A percentile compares a stretch with the other conserved stretches of the same genome.
These are phyloP conservation scores for Coffea humblotiana DNA, from an alignment of 305 asterid genomes.

Conservation along the genomic window DNA sequence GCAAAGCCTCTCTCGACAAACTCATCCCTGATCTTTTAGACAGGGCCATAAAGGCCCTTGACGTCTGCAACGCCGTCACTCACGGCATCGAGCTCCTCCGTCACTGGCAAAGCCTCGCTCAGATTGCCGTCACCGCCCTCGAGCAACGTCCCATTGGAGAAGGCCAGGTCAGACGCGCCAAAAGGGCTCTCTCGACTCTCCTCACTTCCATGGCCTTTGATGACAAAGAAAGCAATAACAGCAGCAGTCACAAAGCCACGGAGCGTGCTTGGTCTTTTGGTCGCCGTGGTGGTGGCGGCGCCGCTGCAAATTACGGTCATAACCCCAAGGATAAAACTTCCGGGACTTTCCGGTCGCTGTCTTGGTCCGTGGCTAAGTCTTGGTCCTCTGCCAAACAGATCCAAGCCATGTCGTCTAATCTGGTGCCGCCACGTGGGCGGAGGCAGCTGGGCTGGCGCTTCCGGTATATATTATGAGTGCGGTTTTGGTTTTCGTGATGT, in stretches of 20 bases:
- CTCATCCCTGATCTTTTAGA: slow-evolving; percentile 68
- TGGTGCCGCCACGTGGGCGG: slow-evolving; percentile 72
- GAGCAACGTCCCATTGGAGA: slow-evolving; percentile 62
- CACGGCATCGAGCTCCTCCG: slow-evolving; percentile 68
- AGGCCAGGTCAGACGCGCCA: slow-evolving; percentile 74
- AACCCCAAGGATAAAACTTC: slow-evolving; percentile 31
- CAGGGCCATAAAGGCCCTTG: slow-evolving; percentile 70
- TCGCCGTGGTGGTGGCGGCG: slow-evolving; percentile 41
- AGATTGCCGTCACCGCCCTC: slow-evolving; percentile 57
- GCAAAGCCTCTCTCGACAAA: slow-evolving; percentile 72
- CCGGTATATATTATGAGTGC: slow-evolving; percentile 66
- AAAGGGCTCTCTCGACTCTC: slow-evolving; percentile 56
- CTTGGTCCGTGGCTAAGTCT: slow-evolving; percentile 66
- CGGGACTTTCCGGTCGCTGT: slow-evolving; percentile 55
- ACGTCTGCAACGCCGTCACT: slow-evolving; percentile 72
- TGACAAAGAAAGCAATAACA: slow-evolving; percentile 47
- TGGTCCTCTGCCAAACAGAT: slow-evolving; percentile 89
- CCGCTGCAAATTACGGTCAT: not conserved
- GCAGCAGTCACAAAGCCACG: slow-evolving; percentile 31
- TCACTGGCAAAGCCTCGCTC: slow-evolving; percentile 74
- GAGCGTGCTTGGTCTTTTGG: slow-evolving; percentile 74
- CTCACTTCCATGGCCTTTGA: slow-evolving; percentile 61
- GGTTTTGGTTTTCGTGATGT: slow-evolving; percentile 68
- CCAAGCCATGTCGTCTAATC: slow-evolving; percentile 59
- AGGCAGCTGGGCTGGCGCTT: slow-evolving; percentile 49